Evolutionary conservation across 1,284 basidiomycete genomes (phyloP).

Genomic region (Pterulicium gracile): DNA sequence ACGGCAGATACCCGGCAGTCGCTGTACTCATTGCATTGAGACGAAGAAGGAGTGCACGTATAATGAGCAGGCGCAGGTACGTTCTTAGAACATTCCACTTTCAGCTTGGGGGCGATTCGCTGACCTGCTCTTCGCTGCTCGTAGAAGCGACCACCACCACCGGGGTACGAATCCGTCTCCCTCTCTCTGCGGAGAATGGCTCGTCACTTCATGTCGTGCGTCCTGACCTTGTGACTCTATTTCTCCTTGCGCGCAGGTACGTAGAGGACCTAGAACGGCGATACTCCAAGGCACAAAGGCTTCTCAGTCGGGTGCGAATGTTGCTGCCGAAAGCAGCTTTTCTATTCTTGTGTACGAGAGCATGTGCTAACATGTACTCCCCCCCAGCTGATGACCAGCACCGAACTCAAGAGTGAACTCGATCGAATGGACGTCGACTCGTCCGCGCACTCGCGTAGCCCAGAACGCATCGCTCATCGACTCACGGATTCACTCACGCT

Average conservation of each 20-base stretch:
- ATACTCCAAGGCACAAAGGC: slow-evolving; percentile 14
- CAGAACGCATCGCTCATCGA: background rate
- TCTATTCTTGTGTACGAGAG: no score
- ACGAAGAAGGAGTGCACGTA: background rate
- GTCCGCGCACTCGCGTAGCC: background rate
- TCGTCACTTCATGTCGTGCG: no score
- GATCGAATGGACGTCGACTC: background rate
- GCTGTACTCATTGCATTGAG: background rate
- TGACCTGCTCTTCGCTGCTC: slow-evolving; percentile 1
- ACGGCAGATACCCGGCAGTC: background rate
- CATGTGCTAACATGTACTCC: no score
- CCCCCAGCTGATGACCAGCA: background rate
- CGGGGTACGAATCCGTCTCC: slow-evolving; percentile 46
- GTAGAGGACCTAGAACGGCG: slow-evolving; percentile 66
- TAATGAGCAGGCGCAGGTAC: background rate
- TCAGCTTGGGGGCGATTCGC: background rate
- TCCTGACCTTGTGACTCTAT: no score
- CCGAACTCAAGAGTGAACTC: background rate
- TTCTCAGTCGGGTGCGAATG: background rate
- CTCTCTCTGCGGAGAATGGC: background rate
- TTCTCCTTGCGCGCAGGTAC: no score
- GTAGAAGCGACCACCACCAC: slow-evolving; percentile 75
- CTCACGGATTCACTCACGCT: background rate
- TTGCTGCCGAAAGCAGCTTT: no score
- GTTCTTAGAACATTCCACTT: no score